Evolutionary conservation across 257 asterid genomes (phyloP).

Genomic region (Asclepias syriaca): DNA sequence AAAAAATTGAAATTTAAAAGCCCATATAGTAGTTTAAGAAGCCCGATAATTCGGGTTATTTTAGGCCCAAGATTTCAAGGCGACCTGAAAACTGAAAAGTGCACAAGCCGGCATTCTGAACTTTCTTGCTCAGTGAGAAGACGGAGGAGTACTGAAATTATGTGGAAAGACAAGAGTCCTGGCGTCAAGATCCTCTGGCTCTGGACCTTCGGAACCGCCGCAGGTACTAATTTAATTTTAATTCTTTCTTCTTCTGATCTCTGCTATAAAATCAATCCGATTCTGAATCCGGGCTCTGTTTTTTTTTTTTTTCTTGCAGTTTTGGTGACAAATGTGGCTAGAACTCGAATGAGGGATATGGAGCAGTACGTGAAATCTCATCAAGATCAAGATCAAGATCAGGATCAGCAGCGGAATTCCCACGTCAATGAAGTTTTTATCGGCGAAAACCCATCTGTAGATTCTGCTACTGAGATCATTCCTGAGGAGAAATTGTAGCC

Average conservation of each 20-base stretch:
- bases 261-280: background rate
- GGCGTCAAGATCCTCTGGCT: slow-evolving; percentile 89
- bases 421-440: slow-evolving; percentile 3
- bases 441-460: slow-evolving; percentile 18
- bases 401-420: slow-evolving; percentile 22
- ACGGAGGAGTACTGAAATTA: background rate
- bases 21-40: no score
- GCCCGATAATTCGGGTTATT: no score
- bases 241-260: background rate
- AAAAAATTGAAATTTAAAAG: no score
- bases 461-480: slow-evolving; percentile 20
- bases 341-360: slow-evolving; percentile 63
- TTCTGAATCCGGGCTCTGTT: background rate
- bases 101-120: background rate
- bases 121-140: no score
- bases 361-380: slow-evolving; percentile 35
- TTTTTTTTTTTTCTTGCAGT: slow-evolving; percentile 24
- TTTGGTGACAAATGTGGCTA: slow-evolving; percentile 51
- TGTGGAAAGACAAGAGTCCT: slow-evolving; percentile 79
- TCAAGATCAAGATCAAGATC: background rate
- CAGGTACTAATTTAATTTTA: slow-evolving; percentile 29
- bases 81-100: background rate
- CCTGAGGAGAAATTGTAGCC: slow-evolving; percentile 23
- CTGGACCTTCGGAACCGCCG: slow-evolving; percentile 89
- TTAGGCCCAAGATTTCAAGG: background rate